phyloP scores from a whole-genome alignment of 2,329 filamentous ascomycete genomes.

The Fulvia fulva region DNA sequence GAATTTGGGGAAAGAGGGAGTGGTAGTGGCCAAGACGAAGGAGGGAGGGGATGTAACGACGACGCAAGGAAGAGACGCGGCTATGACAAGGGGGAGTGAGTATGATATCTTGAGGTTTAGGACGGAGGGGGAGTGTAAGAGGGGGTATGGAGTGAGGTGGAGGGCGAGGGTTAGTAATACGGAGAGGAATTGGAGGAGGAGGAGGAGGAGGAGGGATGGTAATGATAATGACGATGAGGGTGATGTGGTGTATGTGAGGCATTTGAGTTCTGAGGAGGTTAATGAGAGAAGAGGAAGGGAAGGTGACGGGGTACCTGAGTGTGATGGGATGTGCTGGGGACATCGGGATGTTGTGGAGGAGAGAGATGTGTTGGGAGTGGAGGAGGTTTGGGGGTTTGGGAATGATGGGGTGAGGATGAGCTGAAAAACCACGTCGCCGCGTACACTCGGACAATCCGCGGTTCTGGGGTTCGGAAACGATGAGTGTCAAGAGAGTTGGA shows the following conservation, averaged over 20 bases:
- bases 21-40: neutral
- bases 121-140: conserved; percentile 8
- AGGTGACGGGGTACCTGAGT: neutral
- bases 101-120: conserved; percentile 15
- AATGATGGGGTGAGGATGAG: neutral
- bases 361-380: neutral
- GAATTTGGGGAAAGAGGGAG: neutral
- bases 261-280: neutral
- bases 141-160: conserved; percentile 8
- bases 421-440: neutral
- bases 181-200: conserved; percentile 13
- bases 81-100: conserved; percentile 13
- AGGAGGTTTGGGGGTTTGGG: neutral
- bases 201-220: conserved; percentile 7
- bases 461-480: too few species aligned
- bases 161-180: conserved; percentile 14
- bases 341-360: neutral
- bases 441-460: too few species aligned
- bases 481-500: too few species aligned
- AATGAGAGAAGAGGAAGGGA: too few species aligned
- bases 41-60: conserved; percentile 1
- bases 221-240: neutral
- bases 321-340: neutral
- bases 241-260: neutral
- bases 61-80: conserved; percentile 8